A percentile compares a stretch with the other conserved stretches of the same genome.
Evolutionary conservation across 352 stramenopile genomes (phyloP).

Genomic region (Phytophthora melonis): DNA sequence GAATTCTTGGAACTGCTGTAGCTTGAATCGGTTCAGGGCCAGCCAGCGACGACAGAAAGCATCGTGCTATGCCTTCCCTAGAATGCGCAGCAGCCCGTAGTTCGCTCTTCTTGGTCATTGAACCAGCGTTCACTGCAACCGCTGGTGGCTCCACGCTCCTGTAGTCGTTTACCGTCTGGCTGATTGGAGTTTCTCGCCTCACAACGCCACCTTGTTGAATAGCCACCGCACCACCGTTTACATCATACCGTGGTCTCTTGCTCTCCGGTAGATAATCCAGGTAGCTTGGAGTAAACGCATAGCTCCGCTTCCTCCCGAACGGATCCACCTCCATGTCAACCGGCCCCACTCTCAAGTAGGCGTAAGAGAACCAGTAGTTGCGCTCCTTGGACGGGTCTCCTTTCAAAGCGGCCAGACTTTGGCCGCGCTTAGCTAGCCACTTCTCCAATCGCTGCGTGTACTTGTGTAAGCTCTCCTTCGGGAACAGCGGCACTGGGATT

Average conservation of each 20-base stretch:
- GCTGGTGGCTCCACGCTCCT: background rate
- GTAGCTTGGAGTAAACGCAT: background rate
- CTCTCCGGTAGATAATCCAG: background rate
- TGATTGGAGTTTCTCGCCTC: too few relatives aligned
- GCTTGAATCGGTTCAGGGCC: background rate
- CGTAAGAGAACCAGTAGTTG: background rate
- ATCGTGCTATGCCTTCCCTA: background rate
- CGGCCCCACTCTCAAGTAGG: background rate
- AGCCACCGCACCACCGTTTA: background rate
- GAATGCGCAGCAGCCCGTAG: background rate
- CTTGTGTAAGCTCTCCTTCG: background rate
- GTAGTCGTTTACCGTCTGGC: background rate
- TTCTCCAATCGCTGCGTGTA: background rate
- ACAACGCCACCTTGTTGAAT: too few relatives aligned
- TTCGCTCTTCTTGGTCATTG: background rate
- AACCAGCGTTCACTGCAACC: background rate
- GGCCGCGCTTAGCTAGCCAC: background rate
- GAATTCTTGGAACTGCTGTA: background rate
- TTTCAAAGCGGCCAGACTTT: background rate
- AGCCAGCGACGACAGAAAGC: background rate
- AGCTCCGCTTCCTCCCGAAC: background rate
- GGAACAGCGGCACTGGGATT: background rate
- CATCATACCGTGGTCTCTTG: background rate
- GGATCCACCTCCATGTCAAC: background rate
- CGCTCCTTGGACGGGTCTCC: background rate